These are phyloP conservation scores for Phytophthora aleatoria DNA, from an alignment of 352 stramenopile genomes.

Conservation along the genomic window DNA sequence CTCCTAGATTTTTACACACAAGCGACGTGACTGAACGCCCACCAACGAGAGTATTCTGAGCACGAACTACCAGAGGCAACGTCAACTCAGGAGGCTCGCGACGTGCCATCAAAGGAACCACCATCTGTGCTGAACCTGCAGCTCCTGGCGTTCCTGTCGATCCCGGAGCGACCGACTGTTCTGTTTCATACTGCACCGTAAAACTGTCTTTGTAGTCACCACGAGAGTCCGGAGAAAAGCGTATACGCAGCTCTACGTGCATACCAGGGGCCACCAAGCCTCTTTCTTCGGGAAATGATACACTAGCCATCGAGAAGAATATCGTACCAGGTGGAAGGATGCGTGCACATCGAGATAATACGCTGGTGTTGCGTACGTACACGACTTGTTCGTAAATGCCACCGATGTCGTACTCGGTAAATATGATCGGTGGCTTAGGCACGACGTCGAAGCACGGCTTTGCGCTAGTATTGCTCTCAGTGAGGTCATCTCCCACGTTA, in stretches of 20 bases:
- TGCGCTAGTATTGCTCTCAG: not conserved
- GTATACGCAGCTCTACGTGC: conserved; percentile 60
- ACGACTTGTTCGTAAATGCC: conserved; percentile 81
- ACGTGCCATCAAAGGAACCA: conserved; percentile 53
- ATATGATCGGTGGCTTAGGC: conserved; percentile 57
- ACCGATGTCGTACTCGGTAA: conserved; percentile 72
- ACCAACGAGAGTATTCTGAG: conserved; percentile 71
- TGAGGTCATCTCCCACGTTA: not conserved
- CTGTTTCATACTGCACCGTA: conserved; percentile 57
- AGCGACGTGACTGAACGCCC: conserved; percentile 49
- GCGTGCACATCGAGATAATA: conserved; percentile 57
- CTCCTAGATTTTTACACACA: conserved; percentile 64
- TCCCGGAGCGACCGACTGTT: conserved; percentile 11
- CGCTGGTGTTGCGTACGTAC: conserved; percentile 64
- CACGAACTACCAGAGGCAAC: conserved; percentile 59
- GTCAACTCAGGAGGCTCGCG: conserved; percentile 65
- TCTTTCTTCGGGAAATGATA: conserved; percentile 58
- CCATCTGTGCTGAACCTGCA: conserved; percentile 29
- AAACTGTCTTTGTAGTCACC: conserved; percentile 77
- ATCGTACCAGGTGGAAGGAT: conserved; percentile 67
- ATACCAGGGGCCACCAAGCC: conserved; percentile 75
- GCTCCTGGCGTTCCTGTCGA: conserved; percentile 22
- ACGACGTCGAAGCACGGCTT: conserved; percentile 50
- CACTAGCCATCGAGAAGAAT: conserved; percentile 63
- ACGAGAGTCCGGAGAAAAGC: conserved; percentile 75